phyloP scores from a whole-genome alignment of 495 filamentous ascomycete genomes.

The Lentithecium fluviatile region DNA sequence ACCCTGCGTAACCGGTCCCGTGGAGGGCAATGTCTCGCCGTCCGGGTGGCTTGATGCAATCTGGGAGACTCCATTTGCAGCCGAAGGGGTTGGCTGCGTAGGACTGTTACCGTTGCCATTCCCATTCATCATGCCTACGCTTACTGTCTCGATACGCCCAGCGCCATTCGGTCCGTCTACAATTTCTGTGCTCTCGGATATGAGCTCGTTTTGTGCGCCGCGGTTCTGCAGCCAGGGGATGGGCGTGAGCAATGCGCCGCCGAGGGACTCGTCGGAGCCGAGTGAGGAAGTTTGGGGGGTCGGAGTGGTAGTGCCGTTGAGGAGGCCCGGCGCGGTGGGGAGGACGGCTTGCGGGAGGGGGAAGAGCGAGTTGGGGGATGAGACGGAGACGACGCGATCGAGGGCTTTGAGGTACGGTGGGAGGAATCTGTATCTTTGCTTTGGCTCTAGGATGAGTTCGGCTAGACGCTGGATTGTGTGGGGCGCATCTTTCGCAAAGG shows the following conservation, averaged over 20 bases:
- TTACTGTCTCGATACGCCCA: constrained; percentile 69
- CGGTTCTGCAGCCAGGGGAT: constrained; percentile 74
- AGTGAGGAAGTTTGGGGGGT: constrained; percentile 39
- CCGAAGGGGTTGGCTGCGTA: constrained; percentile 26
- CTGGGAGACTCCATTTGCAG: constrained; percentile 31
- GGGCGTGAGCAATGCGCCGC: constrained; percentile 87
- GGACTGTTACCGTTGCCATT: constrained; percentile 34
- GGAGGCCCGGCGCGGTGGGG: constrained; percentile 43
- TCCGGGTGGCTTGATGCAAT: constrained; percentile 21
- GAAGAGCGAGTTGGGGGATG: constrained; percentile 75
- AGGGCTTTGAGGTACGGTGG: constrained; percentile 85
- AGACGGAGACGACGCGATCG: constrained; percentile 88
- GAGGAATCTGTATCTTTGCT: constrained; percentile 73
- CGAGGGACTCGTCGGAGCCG: constrained; percentile 83
- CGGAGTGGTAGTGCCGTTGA: constrained; percentile 41
- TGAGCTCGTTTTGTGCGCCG: constrained; percentile 50
- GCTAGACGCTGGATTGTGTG: constrained; percentile 91
- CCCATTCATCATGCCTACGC: constrained; percentile 59
- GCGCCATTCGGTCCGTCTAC: constrained; percentile 71
- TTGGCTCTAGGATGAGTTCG: constrained; percentile 81
- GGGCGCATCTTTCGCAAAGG: constrained; percentile 74
- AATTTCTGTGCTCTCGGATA: constrained; percentile 65
- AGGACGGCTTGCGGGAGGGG: constrained; percentile 69
- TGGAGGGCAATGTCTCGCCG: constrained; percentile 40
- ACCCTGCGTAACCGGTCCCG: constrained; percentile 67